Evolutionary conservation across 2,329 filamentous ascomycete genomes (phyloP), one percentile per base, ranked within the genome.

Genomic region (Trichoderma guizhouense): DNA sequence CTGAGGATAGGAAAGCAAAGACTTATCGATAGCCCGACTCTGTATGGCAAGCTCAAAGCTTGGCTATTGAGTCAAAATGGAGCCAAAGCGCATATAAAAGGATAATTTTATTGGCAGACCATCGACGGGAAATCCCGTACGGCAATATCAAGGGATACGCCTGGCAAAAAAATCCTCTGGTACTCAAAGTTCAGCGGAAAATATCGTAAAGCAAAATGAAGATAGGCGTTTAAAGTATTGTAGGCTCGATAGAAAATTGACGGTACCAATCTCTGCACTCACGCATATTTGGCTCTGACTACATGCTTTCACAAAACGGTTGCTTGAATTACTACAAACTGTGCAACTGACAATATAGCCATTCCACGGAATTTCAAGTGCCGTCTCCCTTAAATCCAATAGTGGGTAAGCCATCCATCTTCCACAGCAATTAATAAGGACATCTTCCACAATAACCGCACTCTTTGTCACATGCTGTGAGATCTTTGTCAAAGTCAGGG

Each of bases 391-490:
- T 0, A 4, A 21, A 5, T 51, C 8, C 9, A 51, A 12, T 5
- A 0, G 0, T 21, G n/a, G n/a, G 43, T 4, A 12, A 51, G 7
- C 39, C 3, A 9, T 51, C 43, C n/a, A 21, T 51, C 5, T 11
- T 4, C 18, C 18, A 47, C 43, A 6, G 43, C 3, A 21, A 21
- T 21, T 57, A 57, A 57, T 57, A 57, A 8, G 53, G 7, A 9
- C 53, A 57, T 18, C 3, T 28, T 18, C 53, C 53, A 15, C 53
- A 57, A 2, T 57, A 57, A 0, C 53, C 53, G 7, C 53, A 57
- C 26, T 57, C 53, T 57, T 57, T 57, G 15, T 57, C 53, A 28
- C 53, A 57, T 57, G 53, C 53, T 18, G 53, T 57, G 21, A 26
- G 7, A 26, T 57, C 53, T 8, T 26, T 3, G 3, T 14, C 21